Conservation (phyloP, 139 green algal species). For the Chlamydomonas eustigma region DNA sequence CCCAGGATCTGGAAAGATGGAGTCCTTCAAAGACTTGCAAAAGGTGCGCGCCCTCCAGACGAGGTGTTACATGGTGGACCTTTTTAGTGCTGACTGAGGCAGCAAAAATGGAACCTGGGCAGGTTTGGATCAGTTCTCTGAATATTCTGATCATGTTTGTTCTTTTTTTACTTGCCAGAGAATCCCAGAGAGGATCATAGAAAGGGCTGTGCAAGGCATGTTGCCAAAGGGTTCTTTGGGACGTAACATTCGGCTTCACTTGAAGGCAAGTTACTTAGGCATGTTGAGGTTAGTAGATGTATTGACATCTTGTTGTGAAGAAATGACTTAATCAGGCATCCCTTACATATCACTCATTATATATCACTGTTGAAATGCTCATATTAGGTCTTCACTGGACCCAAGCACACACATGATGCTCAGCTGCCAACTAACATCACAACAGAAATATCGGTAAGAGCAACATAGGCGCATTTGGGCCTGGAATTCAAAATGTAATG, state of each 20-base stretch:
- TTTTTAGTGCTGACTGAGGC: neutral
- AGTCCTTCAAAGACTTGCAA: conserved; percentile 80
- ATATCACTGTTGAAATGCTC: neutral
- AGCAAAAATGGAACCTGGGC: neutral
- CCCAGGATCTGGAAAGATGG: conserved; percentile 68
- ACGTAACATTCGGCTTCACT: conserved; percentile 77
- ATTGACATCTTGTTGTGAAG: neutral
- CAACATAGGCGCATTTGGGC: too few species aligned
- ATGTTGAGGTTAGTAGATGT: neutral
- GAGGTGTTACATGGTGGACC: neutral
- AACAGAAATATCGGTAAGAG: conserved; percentile 17
- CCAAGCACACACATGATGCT: conserved; percentile 85
- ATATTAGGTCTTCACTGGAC: conserved; percentile 26
- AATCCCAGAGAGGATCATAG: conserved; percentile 95
- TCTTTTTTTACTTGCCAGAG: conserved; percentile 45
- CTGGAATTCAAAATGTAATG: too few species aligned
- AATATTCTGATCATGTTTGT: neutral
- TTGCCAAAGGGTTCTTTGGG: conserved; percentile 91
- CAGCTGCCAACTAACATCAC: conserved; percentile 92
- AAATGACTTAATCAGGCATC: neutral
- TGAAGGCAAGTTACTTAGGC: conserved; percentile 70
- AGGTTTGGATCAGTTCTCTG: too few species aligned
- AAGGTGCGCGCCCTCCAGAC: conserved; percentile 27
- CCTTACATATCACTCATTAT: neutral
- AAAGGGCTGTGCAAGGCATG: conserved; percentile 97